Percentiles rank a stretch among this genome's conserved stretches.
Conservation (phyloP, 805 yeast genomes). For the Teunomyces pallodes region DNA sequence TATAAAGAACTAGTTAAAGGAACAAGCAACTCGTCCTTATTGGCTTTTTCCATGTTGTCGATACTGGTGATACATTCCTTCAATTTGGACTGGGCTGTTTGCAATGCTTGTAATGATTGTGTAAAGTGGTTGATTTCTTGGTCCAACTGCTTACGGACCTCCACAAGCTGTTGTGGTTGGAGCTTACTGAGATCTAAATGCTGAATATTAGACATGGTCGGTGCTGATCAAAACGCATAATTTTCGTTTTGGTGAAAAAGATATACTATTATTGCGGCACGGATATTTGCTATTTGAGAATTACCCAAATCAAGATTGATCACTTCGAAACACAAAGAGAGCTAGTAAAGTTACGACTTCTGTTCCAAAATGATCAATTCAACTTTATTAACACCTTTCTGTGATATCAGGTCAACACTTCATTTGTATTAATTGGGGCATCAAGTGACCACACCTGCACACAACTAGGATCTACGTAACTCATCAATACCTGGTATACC, state of each 20-base stretch:
- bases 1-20: conserved; percentile 89
- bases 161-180: conserved; percentile 79
- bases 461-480: not conserved
- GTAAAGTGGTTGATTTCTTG: conserved; percentile 84
- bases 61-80: conserved; percentile 77
- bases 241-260: conserved; percentile 4
- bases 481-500: not conserved
- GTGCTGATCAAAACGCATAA: not conserved
- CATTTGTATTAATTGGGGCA: too few species aligned
- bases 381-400: too few species aligned
- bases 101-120: conserved; percentile 78
- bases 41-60: conserved; percentile 44
- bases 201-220: conserved; percentile 1
- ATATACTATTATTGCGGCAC: not conserved
- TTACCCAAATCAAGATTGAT: not conserved
- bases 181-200: conserved; percentile 60
- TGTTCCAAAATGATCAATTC: too few species aligned
- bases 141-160: conserved; percentile 79
- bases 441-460: not conserved
- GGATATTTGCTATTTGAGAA: not conserved
- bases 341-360: too few species aligned
- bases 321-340: too few species aligned
- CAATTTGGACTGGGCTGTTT: conserved; percentile 78
- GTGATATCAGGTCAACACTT: too few species aligned
- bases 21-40: conserved; percentile 56